Base-by-base conservation (phyloP, 208 protist genomes). In the Trichomonas gallinae region DNA sequence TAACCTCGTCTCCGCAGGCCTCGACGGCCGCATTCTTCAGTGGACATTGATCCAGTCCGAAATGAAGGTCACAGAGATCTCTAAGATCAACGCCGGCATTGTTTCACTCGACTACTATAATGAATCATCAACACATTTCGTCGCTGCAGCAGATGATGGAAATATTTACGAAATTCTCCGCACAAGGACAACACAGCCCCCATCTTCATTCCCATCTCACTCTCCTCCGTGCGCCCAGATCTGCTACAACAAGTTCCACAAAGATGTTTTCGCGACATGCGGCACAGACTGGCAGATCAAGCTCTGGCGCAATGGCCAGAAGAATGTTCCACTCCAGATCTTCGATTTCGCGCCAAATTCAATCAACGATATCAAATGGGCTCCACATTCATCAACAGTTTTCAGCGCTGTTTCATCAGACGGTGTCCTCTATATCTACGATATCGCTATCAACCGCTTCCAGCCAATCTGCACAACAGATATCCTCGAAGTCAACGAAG, bases 211-310 rank as follows among this genome's bases (percentile, higher is more conserved):
- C n/a, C 44, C 13, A 51, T 26, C 44, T 8, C 87, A 93, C 31
- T 93, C 87, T 13, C 87, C 87, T 17, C 87, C 87, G 38, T 34
- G 23, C n/a, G 13, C 45, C 13, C 15, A 17, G 15, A 51, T 93
- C 8, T 38, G 26, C 26, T 51, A 42, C 44, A 93, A 93, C 36
- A 93, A 51, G 44, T 93, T 93, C 87, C 87, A 93, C n/a, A 42
- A 48, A 17, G 31, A 93, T 15, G 87, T 93, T 11, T 93, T 40
- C 45, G 44, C 44, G 9, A 93, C 87, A 38, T 34, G 44, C n/a
- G 87, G 87, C n/a, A 93, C 87, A 93, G 87, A 93, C 31, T 93
- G 87, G 87, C 17, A 13, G n/a, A 44, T 93, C 10, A 93, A 93
- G 26, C 9, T 93, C 13, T 93, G 87, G 87, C 40, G 87, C 31